Evolutionary conservation across 441 rosid genomes (phyloP).

Genomic region (Aquilaria agallochum): DNA sequence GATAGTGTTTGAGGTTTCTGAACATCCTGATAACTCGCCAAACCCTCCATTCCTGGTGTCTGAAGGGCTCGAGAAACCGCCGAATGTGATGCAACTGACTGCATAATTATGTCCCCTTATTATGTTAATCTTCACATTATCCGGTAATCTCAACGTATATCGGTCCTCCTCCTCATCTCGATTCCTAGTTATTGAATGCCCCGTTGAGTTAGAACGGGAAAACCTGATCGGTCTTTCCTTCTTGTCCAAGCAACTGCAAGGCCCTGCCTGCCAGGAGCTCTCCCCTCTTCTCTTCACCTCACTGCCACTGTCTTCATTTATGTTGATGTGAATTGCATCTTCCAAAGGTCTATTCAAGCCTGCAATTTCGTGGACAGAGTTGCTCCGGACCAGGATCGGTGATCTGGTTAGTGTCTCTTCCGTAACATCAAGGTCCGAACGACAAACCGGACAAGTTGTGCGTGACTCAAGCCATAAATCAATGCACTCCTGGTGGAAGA

Average conservation of each 20-base stretch:
- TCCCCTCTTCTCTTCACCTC: slow-evolving; percentile 15
- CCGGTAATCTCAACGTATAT: slow-evolving; percentile 52
- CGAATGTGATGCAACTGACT: slow-evolving; percentile 63
- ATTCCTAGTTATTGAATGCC: slow-evolving; percentile 55
- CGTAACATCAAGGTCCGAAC: slow-evolving; percentile 55
- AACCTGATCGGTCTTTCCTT: slow-evolving; percentile 22
- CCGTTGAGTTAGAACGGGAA: slow-evolving; percentile 66
- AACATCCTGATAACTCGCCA: slow-evolving; percentile 27
- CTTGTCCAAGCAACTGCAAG: slow-evolving; percentile 3
- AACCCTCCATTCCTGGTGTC: slow-evolving; percentile 17
- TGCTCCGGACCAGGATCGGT: slow-evolving; percentile 18
- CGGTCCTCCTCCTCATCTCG: slow-evolving; percentile 37
- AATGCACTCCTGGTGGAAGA: slow-evolving; percentile 80
- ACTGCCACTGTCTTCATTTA: slow-evolving; percentile 30
- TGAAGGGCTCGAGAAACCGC: slow-evolving; percentile 36
- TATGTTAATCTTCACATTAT: slow-evolving; percentile 45
- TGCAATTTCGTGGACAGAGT: slow-evolving; percentile 9
- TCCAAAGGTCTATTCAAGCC: slow-evolving; percentile 13
- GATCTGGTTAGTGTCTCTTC: slow-evolving; percentile 31
- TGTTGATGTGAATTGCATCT: slow-evolving; percentile 37
- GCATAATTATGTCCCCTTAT: slow-evolving; percentile 42
- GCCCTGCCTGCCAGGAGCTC: slow-evolving; percentile 10
- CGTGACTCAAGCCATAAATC: slow-evolving; percentile 79
- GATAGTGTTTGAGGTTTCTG: not conserved
- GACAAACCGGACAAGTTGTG: slow-evolving; percentile 90